phyloP scores from a whole-genome alignment of 805 yeast species.

The Ogataea methylovora region DNA sequence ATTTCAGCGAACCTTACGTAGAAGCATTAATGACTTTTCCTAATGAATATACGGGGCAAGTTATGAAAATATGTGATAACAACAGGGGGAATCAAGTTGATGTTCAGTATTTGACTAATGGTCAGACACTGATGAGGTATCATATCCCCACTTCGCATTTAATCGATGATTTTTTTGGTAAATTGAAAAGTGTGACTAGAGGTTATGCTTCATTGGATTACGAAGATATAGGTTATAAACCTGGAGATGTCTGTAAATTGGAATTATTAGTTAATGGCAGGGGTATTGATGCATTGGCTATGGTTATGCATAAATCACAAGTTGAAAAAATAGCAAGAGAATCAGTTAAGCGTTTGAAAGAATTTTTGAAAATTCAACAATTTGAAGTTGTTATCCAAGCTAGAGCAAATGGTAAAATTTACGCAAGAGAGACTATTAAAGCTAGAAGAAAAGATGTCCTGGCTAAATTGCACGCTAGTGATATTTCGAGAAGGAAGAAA shows the following conservation, averaged over 20 bases:
- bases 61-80: slow-evolving; percentile 77
- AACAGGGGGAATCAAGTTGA: slow-evolving; percentile 82
- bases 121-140: slow-evolving; percentile 76
- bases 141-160: slow-evolving; percentile 80
- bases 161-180: slow-evolving; percentile 94
- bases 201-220: slow-evolving; percentile 95
- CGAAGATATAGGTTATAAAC: slow-evolving; percentile 83
- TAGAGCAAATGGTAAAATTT: slow-evolving; percentile 64
- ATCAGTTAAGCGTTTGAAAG: slow-evolving; percentile 77
- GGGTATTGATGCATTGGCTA: slow-evolving; percentile 87
- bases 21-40: slow-evolving; percentile 89
- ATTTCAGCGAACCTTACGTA: slow-evolving; percentile 77
- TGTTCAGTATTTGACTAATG: slow-evolving; percentile 65
- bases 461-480: slow-evolving; percentile 89
- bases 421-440: slow-evolving; percentile 89
- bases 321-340: slow-evolving; percentile 67
- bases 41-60: slow-evolving; percentile 78
- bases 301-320: slow-evolving; percentile 79
- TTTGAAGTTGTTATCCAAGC: slow-evolving; percentile 94
- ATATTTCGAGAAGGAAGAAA: slow-evolving; percentile 83
- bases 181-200: slow-evolving; percentile 77
- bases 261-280: slow-evolving; percentile 85
- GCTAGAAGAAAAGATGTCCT: slow-evolving; percentile 94
- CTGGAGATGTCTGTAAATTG: slow-evolving; percentile 76
- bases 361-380: slow-evolving; percentile 71